Base-by-base conservation (phyloP, 345 rosid genomes). In the Salix udensis region DNA sequence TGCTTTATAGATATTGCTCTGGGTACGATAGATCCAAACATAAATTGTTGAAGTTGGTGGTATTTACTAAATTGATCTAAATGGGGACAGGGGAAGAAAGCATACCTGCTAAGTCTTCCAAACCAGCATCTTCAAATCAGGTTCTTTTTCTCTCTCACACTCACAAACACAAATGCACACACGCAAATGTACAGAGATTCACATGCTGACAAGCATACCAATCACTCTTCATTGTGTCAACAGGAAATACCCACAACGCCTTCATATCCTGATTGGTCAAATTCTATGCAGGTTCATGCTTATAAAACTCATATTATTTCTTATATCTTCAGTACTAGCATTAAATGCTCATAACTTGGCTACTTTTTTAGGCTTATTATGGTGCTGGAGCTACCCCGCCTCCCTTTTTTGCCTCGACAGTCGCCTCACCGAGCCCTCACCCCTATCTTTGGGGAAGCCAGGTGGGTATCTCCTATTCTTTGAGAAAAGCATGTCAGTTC, bases 361-460 rank as follows among this genome's bases (percentile, higher is more conserved):
- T 80, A 44, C 83, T 77, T 82, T 55, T 77, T 73, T 81, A 93
- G 99, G 99, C 97, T 73, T 94, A 90, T 81, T 96, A 94, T 87
- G 93, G 95, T 37, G 88, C 92, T 36, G 99, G 97, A 76, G 97
- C 87, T 72, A 82, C 95, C 50, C 92, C 99, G 2, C 88, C 91
- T 83, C 94, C 94, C 15, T 91, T 87, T 86, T 96, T 88, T 82
- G 91, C 97, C 70, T 86, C 99, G 52, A 88, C 90, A 4, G 98
- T 93, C 79, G 89, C 95, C 72, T 88, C 98, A 76, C 94, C 98
- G 31, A 73, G 93, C 83, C 94, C 95, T 65, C 97, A 90, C 53
- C 97, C 98, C 15, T 96, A 96, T 82, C 58, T 93, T 68, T 93
- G 98, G 98, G 90, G 96, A 72, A 74, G 91, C 85, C 98, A 96